Conservation (phyloP, 495 filamentous ascomycete species). For the Xylaria grammica region DNA sequence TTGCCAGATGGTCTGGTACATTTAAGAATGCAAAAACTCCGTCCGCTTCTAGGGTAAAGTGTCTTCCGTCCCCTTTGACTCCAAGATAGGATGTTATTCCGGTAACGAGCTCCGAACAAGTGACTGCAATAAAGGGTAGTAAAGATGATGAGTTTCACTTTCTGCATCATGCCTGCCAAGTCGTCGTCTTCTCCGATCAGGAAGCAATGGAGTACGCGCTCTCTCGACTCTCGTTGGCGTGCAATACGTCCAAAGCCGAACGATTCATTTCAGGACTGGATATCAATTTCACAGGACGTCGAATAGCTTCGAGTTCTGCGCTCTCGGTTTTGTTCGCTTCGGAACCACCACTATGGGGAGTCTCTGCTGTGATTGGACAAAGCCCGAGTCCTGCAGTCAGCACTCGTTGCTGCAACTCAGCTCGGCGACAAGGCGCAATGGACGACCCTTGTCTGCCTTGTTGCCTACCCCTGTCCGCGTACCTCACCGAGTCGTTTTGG, state of each 20-base stretch:
- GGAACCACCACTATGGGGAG: conserved; percentile 22
- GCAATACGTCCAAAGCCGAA: conserved; percentile 39
- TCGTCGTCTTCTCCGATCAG: conserved; percentile 22
- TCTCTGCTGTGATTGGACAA: conserved; percentile 36
- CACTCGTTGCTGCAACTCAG: conserved; percentile 39
- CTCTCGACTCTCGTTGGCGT: conserved; percentile 23
- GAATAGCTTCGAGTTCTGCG: conserved; percentile 33
- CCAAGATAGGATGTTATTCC: not conserved
- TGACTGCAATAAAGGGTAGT: not conserved
- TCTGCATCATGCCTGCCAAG: conserved; percentile 19
- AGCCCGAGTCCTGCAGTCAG: conserved; percentile 45
- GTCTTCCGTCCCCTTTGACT: not conserved
- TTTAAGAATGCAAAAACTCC: not conserved
- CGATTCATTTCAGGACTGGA: conserved; percentile 28
- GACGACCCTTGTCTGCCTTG: conserved; percentile 39
- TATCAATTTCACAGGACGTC: conserved; percentile 29
- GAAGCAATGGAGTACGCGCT: not conserved
- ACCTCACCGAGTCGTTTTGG: conserved; percentile 43
- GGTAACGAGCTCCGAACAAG: conserved; percentile 7
- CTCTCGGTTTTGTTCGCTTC: conserved; percentile 28
- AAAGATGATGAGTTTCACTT: conserved; percentile 17
- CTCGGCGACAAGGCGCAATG: conserved; percentile 43
- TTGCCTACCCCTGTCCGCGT: conserved; percentile 37
- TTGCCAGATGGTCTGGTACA: not conserved
- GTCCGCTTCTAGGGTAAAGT: not conserved